Evolutionary conservation across 2,329 filamentous ascomycete genomes (phyloP).

Genomic region (Fusarium ramigenum): DNA sequence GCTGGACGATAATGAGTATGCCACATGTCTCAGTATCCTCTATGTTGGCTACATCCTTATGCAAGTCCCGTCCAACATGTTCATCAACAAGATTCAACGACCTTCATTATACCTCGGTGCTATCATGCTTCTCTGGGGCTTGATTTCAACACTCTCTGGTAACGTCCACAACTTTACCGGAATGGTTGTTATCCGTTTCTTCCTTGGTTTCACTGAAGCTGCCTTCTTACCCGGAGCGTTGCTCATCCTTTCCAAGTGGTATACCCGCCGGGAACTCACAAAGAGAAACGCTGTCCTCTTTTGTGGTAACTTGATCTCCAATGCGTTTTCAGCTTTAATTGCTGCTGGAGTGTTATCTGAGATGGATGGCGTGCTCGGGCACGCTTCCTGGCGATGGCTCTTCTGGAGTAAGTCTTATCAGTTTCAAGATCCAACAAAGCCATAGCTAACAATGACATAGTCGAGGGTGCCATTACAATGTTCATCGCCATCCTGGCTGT

Average conservation of each 20-base stretch:
- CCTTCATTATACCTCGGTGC: constrained; percentile 61
- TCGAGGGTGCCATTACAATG: constrained; percentile 65
- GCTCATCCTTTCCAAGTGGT: constrained; percentile 72
- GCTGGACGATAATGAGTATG: constrained; percentile 67
- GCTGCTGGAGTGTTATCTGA: constrained; percentile 66
- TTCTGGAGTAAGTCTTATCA: constrained; percentile 54
- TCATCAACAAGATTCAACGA: constrained; percentile 63
- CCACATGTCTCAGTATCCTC: constrained; percentile 70
- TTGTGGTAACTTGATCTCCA: constrained; percentile 67
- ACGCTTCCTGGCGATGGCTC: constrained; percentile 69
- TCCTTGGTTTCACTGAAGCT: constrained; percentile 70
- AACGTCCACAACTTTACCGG: constrained; percentile 61
- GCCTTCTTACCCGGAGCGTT: constrained; percentile 72
- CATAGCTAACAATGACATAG: not conserved
- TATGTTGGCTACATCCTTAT: constrained; percentile 74
- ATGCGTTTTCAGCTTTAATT: constrained; percentile 67
- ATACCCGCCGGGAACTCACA: constrained; percentile 67
- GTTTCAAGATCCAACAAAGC: not conserved
- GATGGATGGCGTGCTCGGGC: constrained; percentile 63
- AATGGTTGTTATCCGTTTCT: constrained; percentile 66
- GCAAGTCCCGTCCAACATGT: constrained; percentile 68
- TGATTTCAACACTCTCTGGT: constrained; percentile 67
- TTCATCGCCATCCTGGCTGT: constrained; percentile 55
- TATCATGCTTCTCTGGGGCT: constrained; percentile 69
- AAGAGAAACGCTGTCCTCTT: constrained; percentile 66